Evolutionary conservation across 441 rosid species (phyloP).

Genomic region (Populus hybrid): DNA sequence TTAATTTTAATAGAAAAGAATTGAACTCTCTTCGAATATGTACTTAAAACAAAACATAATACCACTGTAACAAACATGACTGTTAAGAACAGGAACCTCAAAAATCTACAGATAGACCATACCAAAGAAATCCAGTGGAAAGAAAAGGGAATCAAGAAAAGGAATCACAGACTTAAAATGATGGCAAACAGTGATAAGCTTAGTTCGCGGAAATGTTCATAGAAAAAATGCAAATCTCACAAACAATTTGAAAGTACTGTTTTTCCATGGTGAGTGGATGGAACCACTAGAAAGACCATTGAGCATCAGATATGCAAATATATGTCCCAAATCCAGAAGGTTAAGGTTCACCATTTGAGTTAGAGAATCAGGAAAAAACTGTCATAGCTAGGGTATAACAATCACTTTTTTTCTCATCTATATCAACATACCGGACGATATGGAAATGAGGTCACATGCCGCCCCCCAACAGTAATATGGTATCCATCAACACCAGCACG

Average conservation of each 20-base stretch:
- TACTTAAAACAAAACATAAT: neutral
- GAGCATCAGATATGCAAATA: neutral
- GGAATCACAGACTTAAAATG: neutral
- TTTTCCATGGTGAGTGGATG: neutral
- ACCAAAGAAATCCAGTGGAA: neutral
- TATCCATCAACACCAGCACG: conserved; percentile 97
- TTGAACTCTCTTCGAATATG: neutral
- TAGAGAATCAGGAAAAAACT: neutral
- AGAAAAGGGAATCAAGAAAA: neutral
- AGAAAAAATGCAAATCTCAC: neutral
- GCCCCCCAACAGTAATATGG: conserved; percentile 84
- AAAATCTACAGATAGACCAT: neutral
- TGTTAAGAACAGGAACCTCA: neutral
- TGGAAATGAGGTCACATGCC: conserved; percentile 88
- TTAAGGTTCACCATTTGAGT: neutral
- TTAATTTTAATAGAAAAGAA: conserved; percentile 2
- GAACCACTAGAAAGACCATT: neutral
- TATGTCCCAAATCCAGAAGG: conserved; percentile 1
- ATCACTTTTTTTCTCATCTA: neutral
- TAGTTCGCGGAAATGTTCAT: neutral
- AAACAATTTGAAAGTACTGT: neutral
- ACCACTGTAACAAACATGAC: neutral
- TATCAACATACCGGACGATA: conserved; percentile 77
- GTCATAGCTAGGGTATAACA: neutral
- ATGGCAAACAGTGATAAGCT: neutral